Percentiles rank a stretch among this genome's conserved stretches.
Conservation (phyloP, 345 rosid genomes). For the Brassica rapa region DNA sequence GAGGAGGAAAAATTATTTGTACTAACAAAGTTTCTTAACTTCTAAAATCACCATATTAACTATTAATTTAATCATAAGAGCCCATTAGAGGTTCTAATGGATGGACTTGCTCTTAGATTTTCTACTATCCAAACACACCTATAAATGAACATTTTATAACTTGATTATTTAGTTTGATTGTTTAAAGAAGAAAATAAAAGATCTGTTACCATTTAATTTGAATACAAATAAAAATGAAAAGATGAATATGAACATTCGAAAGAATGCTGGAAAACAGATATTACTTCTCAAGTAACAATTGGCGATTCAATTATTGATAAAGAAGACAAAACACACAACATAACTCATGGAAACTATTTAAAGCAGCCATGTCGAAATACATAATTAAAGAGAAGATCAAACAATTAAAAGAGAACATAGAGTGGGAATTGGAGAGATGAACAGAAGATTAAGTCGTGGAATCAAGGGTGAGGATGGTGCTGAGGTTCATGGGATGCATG, state of each 20-base stretch:
- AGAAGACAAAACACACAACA: constrained; percentile 31
- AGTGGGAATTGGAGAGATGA: constrained; percentile 10
- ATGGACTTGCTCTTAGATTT: neutral
- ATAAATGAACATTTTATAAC: too few species aligned
- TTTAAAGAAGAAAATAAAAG: too few species aligned
- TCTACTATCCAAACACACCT: neutral
- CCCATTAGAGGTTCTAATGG: too few species aligned
- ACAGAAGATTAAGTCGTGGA: constrained; percentile 30
- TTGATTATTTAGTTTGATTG: neutral
- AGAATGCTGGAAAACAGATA: neutral
- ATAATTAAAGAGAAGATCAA: neutral
- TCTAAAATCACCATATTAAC: too few species aligned
- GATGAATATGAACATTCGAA: neutral
- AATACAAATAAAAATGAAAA: neutral
- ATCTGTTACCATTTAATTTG: neutral
- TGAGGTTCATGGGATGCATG: constrained; percentile 83
- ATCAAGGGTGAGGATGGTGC: constrained; percentile 65
- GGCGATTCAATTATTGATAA: constrained; percentile 29
- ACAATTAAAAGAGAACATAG: neutral
- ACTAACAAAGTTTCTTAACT: too few species aligned
- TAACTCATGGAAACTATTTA: constrained; percentile 19
- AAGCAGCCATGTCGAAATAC: constrained; percentile 18
- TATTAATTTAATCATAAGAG: too few species aligned
- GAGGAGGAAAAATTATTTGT: too few species aligned
- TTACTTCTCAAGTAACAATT: constrained; percentile 13